A percentile compares a stretch with the other conserved stretches of the same genome.
phyloP scores from a whole-genome alignment of 2,329 filamentous ascomycete genomes.

The Xylariaceae sp. region DNA sequence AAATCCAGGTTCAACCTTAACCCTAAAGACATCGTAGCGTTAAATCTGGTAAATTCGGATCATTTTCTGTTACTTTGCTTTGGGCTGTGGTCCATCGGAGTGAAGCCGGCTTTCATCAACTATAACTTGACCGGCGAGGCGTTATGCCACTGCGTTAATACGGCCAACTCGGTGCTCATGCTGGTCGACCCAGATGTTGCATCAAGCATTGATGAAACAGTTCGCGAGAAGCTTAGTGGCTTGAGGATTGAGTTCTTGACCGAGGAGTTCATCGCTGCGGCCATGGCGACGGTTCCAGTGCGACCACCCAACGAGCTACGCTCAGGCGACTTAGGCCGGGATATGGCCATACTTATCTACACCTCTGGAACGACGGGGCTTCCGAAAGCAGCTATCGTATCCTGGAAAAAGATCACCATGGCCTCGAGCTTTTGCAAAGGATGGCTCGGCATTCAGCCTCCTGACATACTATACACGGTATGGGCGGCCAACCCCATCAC shows the following conservation, averaged over 20 bases:
- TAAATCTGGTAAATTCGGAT: constrained; percentile 80
- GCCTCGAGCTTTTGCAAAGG: constrained; percentile 49
- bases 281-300: constrained; percentile 46
- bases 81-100: constrained; percentile 78
- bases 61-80: constrained; percentile 71
- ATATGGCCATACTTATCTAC: constrained; percentile 73
- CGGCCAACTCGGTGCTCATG: constrained; percentile 62
- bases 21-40: constrained; percentile 70
- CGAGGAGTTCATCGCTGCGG: constrained; percentile 52
- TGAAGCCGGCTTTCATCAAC: constrained; percentile 81
- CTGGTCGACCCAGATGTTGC: constrained; percentile 62
- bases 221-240: constrained; percentile 46
- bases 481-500: constrained; percentile 25
- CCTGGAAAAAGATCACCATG: constrained; percentile 62
- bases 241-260: constrained; percentile 62
- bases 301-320: constrained; percentile 58
- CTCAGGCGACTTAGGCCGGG: constrained; percentile 45
- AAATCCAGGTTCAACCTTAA: constrained; percentile 59
- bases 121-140: constrained; percentile 73
- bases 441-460: constrained; percentile 55
- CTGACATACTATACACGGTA: constrained; percentile 73
- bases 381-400: constrained; percentile 73
- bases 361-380: constrained; percentile 83
- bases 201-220: constrained; percentile 53
- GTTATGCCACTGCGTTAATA: constrained; percentile 68